Conservation (phyloP, 164 flowering plant species). For the Umbilicus rupestris region DNA sequence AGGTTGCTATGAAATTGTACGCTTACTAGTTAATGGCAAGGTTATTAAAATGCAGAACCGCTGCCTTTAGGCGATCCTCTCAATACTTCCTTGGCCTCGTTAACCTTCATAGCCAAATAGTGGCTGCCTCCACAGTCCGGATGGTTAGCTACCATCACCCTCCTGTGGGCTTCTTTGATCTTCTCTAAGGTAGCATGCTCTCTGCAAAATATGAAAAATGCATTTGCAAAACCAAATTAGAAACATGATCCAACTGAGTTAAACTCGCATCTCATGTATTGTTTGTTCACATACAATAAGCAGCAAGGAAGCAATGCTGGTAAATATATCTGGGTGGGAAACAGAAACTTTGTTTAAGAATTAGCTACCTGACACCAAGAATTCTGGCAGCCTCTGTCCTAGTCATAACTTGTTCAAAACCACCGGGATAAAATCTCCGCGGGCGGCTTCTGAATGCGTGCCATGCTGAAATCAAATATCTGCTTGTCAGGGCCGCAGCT, state of each 20-base stretch:
- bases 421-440: constrained; percentile 35
- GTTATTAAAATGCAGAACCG: constrained; percentile 4
- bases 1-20: not conserved
- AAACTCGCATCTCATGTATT: too few relatives aligned
- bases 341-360: constrained; percentile 11
- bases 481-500: constrained; percentile 37
- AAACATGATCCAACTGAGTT: not conserved
- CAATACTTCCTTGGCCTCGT: constrained; percentile 3
- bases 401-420: constrained; percentile 36
- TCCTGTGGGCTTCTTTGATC: constrained; percentile 8
- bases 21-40: not conserved
- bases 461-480: constrained; percentile 40
- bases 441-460: constrained; percentile 32
- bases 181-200: not conserved
- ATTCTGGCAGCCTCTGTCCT: constrained; percentile 38
- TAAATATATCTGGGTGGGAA: not conserved
- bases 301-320: not conserved
- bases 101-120: constrained; percentile 5
- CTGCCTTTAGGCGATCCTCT: not conserved
- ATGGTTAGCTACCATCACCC: constrained; percentile 10
- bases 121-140: constrained; percentile 8
- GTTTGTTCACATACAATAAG: not conserved
- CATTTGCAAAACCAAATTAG: not conserved
- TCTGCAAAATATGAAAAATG: not conserved
- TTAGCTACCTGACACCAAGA: constrained; percentile 31